Evolutionary conservation across 768 basidiomycete species (phyloP), one percentile per base, ranked within the genome.

Genomic region (Xerocomus spinulosus): DNA sequence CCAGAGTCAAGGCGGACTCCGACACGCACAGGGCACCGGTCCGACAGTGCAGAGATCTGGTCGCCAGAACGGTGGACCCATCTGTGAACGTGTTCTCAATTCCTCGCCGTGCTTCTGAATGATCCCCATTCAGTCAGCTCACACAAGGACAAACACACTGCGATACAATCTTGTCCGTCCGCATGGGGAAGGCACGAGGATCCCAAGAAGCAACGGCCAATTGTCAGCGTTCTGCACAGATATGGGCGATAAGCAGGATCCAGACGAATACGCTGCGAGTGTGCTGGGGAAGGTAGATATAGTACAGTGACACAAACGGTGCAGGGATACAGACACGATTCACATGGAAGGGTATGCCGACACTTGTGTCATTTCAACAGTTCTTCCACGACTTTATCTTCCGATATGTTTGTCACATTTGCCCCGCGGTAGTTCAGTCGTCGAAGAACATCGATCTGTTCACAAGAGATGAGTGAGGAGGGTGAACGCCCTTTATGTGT

Each of bases 301-400:
- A 23, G 26, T 61, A 64, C 54, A 66, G 42, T 51, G 56, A 44
- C 56, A 66, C 53, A 52, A 54, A 60, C 46, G 29, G 34, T 43
- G 49, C 48, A 60, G 45, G 49, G 50, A 54, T 59, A 67, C 58
- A 61, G 43, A 46, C 48, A 54, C 40, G 50, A 45, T 48, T 59
- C 52, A 54, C 51, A 50, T 64, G 56, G 36, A 33, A 45, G 48
- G 63, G 54, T 62, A 67, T 67, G 52, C 34, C 42, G 57, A 53
- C 40, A 53, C 35, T 44, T 28, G 39, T 55, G 50, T 72, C 55
- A 78, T 60, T 86, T 87, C 69, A 94, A 71, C 53, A 93, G 73
- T 69, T 92, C 89, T 68, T 93, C 88, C 21, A 94, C 85, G 34
- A 93, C 74, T 63, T 83, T 79, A 61, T 93, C 91, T 59, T 92